Evolutionary conservation across 1,284 basidiomycete genomes (phyloP), one percentile per base, ranked within the genome.

Genomic region (Cerrena zonata): DNA sequence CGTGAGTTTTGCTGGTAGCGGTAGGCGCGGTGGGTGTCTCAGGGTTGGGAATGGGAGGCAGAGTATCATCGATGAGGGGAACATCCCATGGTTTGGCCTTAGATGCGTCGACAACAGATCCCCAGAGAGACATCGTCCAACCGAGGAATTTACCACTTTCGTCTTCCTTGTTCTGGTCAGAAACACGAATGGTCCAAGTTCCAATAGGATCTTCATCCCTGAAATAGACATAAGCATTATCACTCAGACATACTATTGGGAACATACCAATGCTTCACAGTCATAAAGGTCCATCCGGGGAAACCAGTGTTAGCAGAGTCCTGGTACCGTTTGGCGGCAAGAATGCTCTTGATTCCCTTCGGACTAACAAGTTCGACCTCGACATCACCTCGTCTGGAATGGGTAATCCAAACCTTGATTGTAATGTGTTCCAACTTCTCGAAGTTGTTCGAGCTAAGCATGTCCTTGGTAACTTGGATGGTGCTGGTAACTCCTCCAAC

Each of bases 271-370:
- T 99, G 96, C 70, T 99, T 99, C 51, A 99, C 82, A 22, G 86
- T 84, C 94, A 98, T 99, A 66, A 99, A 99, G 19, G 82, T 88
- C 96, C 96, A 99, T 0, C 93, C 94, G 23, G 84, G 82, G 67
- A 81, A 96, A 4, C 96, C 96, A 10, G 75, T 77, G 3, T 62
- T 66, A 12, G 81, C 86, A 43, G 71, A 67, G 65, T 99, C 96
- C 37, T 76, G 78, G 27, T 76, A 67, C 51, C 96, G 80, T 47
- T 77, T 77, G 11, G 82, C 80, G 21, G 89, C 94, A 37, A 99
- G 71, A 7, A 97, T 76, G 62, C 92, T 96, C 63, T 76, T 86
- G 56, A 97, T 77, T 5, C 93, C 92, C 51, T 83, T 82, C 0
- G 96, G 96, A 62, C 92, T 95, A 15, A 77, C 68, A 42, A 99